Conservation (phyloP, 129 eudicot species). For the Lactuca sativa region DNA sequence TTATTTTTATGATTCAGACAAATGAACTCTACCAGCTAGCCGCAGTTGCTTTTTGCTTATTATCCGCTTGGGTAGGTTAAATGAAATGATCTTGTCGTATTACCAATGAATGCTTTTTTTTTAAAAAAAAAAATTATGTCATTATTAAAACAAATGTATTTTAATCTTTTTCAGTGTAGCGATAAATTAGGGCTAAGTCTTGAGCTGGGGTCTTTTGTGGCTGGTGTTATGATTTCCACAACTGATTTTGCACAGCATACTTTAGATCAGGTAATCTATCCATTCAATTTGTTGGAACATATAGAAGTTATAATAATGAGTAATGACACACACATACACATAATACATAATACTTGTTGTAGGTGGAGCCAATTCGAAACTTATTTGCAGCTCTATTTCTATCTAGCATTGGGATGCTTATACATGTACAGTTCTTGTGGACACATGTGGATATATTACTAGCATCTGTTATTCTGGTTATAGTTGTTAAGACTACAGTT, state of each 20-base stretch:
- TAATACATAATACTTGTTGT: constrained; percentile 30
- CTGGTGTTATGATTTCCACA: constrained; percentile 98
- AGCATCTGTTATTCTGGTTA: constrained; percentile 88
- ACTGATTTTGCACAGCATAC: constrained; percentile 94
- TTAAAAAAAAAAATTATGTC: too few relatives aligned
- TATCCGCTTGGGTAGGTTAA: constrained; percentile 90
- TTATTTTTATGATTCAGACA: constrained; percentile 49
- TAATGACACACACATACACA: not conserved
- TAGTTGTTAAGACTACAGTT: constrained; percentile 84
- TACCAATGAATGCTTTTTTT: not conserved
- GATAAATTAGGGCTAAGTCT: constrained; percentile 98
- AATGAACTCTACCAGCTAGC: constrained; percentile 98
- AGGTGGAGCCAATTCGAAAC: constrained; percentile 99
- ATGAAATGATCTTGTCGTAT: constrained; percentile 1
- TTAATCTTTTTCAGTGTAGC: constrained; percentile 72
- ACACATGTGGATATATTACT: constrained; percentile 94
- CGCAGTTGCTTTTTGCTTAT: constrained; percentile 93
- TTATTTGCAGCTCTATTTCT: constrained; percentile 97
- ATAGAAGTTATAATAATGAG: too few relatives aligned
- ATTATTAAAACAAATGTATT: not conserved
- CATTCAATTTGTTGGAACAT: not conserved
- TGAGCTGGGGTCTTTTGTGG: constrained; percentile 97
- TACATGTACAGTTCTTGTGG: constrained; percentile 92
- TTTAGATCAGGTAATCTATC: constrained; percentile 72
- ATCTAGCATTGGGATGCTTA: constrained; percentile 96